Evolutionary conservation across 106 monocot species (phyloP), one percentile per base, ranked within the genome.

Genomic region (Vanilla planifolia): DNA sequence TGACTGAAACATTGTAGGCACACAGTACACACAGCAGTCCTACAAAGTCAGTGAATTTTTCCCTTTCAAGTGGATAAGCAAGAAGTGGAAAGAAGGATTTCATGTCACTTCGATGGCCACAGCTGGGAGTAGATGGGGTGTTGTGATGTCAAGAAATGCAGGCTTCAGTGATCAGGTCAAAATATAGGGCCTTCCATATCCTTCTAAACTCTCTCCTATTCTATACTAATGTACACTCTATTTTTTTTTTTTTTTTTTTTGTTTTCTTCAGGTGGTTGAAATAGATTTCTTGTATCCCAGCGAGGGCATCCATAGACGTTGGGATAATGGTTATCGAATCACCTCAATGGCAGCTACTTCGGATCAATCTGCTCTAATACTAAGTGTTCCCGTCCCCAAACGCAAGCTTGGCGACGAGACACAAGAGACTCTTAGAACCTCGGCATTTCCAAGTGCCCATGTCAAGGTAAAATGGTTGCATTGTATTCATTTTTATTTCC

Each of bases 41-140:
- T 89, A 89, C 69, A 89, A 89, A 50, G 85, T 89, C 22, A 85
- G 89, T 62, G 89, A 89, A 22, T 75, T 85, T 30, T 89, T 89
- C 34, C 89, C 89, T 10, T 89, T 64, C 67, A 89, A 89, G 57
- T 89, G 89, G 89, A 89, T 89, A 67, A 89, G 76, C 64, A 89
- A 89, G 53, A 85, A 89, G 29, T 89, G 89, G 89, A 85, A 72
- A 50, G 89, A 89, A 69, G 85, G 81, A 28, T 89, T 85, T 65
- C 67, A 85, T 68, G 85, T 89, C 24, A 89, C 89, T n/a, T 72
- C 89, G 26, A 89, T 85, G 89, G 84, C 89, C 28, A 85, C 89
- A 42, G 66, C 89, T 9, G 82, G 86, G 19, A 65, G 35, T 29
- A 42, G 69, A 36, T 87, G 86, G 86, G 86, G 62, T 0, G 43